phyloP scores from a whole-genome alignment of 331 rosid genomes.

The Pyracantha coccinea region DNA sequence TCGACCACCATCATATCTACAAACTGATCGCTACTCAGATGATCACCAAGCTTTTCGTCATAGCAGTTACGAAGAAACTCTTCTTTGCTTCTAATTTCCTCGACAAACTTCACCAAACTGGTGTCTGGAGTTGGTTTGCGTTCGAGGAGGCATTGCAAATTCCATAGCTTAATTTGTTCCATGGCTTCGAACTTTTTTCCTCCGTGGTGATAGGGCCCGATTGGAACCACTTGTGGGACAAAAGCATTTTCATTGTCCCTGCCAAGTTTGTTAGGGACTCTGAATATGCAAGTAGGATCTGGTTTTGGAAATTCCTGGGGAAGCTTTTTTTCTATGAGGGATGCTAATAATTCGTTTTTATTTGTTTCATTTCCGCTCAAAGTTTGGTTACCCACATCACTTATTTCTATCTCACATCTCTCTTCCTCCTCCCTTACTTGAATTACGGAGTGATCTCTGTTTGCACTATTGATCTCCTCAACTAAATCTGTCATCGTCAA shows the following conservation, averaged over 20 bases:
- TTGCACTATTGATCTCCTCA: too few species aligned
- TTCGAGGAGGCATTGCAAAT: not conserved
- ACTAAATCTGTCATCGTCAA: too few species aligned
- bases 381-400: too few species aligned
- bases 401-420: too few species aligned
- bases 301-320: not conserved
- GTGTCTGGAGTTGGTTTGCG: not conserved
- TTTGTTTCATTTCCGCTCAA: not conserved
- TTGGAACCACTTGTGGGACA: not conserved
- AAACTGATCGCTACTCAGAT: not conserved
- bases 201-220: not conserved
- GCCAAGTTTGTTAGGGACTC: not conserved
- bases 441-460: too few species aligned
- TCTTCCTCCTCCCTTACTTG: too few species aligned
- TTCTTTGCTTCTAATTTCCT: too few species aligned
- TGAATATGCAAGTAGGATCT: not conserved
- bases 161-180: not conserved
- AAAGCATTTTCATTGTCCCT: not conserved
- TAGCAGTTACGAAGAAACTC: too few species aligned
- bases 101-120: too few species aligned
- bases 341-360: not conserved
- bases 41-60: not conserved
- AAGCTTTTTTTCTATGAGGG: not conserved
- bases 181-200: not conserved
- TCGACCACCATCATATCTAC: not conserved